Conservation (phyloP, 2,329 filamentous ascomycete genomes). For the Aspergillus proliferans region DNA sequence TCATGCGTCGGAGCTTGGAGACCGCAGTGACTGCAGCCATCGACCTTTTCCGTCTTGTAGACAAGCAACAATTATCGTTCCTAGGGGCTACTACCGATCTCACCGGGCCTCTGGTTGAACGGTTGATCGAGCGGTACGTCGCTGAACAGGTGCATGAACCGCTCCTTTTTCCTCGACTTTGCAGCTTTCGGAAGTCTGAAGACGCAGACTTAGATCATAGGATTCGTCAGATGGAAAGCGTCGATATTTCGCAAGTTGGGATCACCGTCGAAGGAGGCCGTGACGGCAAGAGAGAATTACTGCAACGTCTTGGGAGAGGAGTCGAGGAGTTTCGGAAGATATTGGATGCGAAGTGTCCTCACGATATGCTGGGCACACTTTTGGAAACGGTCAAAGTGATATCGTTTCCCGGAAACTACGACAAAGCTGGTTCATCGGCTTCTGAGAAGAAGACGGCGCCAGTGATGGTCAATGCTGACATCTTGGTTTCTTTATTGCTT, state of each 20-base stretch:
- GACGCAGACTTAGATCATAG: slow-evolving; percentile 84
- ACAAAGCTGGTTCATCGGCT: slow-evolving; percentile 32
- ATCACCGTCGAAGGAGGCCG: slow-evolving; percentile 75
- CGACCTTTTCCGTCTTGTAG: slow-evolving; percentile 89
- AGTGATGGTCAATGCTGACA: slow-evolving; percentile 76
- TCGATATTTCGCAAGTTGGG: slow-evolving; percentile 92
- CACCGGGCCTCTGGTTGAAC: slow-evolving; percentile 85
- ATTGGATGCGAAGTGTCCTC: slow-evolving; percentile 66
- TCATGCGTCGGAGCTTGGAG: slow-evolving; percentile 82
- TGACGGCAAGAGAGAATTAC: slow-evolving; percentile 73
- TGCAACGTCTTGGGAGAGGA: slow-evolving; percentile 67
- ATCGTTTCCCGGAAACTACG: slow-evolving; percentile 55
- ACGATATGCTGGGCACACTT: slow-evolving; percentile 80
- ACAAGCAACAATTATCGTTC: slow-evolving; percentile 89
- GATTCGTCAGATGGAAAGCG: slow-evolving; percentile 84
- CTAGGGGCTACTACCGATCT: slow-evolving; percentile 89
- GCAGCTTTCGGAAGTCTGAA: slow-evolving; percentile 68
- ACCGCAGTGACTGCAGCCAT: slow-evolving; percentile 90
- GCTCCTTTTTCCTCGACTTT: slow-evolving; percentile 76
- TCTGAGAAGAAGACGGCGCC: slow-evolving; percentile 51
- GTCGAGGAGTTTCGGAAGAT: slow-evolving; percentile 89
- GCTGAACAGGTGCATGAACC: slow-evolving; percentile 83
- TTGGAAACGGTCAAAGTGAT: slow-evolving; percentile 77
- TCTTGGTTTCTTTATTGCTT: slow-evolving; percentile 81
- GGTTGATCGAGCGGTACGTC: slow-evolving; percentile 90